Evolutionary conservation across 2,329 filamentous ascomycete genomes (phyloP).

Genomic region (Xylariaceae sp.): DNA sequence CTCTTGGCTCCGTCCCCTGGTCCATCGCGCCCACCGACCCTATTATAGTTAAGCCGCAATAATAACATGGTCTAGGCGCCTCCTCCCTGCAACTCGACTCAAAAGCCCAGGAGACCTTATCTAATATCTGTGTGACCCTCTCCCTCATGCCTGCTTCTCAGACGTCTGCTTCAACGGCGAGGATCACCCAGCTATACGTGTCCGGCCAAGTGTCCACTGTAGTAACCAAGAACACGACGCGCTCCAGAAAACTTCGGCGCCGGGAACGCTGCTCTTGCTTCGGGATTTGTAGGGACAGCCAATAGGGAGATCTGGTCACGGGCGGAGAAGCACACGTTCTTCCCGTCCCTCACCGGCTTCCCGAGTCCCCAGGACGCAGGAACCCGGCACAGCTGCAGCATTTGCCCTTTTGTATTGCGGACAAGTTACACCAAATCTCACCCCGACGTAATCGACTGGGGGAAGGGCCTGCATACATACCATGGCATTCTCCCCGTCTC

Average conservation of each 20-base stretch:
- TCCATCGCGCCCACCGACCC: background rate
- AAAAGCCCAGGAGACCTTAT: background rate
- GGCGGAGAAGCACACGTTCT: background rate
- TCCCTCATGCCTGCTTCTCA: background rate
- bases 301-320: background rate
- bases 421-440: no score
- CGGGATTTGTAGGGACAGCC: background rate
- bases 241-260: no score
- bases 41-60: background rate
- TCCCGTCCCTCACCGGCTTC: no score
- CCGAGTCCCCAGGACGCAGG: no score
- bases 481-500: slow-evolving; percentile 7
- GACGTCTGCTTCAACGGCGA: background rate
- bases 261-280: no score
- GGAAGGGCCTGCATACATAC: background rate
- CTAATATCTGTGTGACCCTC: background rate
- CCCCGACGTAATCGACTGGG: no score
- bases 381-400: no score
- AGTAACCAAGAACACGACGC: background rate
- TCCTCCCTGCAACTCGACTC: background rate
- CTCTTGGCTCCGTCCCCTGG: background rate
- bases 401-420: no score
- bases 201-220: no score
- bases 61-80: background rate
- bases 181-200: background rate